phyloP scores from a whole-genome alignment of 169 alveolate species.

The Plasmodium sp. region DNA sequence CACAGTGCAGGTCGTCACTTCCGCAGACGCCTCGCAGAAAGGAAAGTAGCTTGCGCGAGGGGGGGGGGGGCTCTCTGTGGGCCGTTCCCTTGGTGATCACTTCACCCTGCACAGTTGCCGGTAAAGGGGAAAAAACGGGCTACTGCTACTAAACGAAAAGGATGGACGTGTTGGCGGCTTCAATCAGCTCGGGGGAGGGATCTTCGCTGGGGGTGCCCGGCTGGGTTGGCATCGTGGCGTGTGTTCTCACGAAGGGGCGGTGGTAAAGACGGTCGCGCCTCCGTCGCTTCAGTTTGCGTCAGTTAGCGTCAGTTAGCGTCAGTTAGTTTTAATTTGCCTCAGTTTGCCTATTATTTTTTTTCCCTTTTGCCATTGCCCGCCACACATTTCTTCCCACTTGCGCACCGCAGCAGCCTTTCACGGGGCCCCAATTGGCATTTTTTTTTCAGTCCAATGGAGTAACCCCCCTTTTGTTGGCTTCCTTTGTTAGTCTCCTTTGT shows the following conservation, averaged over 20 bases:
- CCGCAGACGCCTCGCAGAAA: background rate
- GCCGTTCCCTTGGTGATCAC: background rate
- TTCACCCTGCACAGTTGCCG: background rate
- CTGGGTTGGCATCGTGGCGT: background rate
- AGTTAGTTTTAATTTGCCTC: background rate
- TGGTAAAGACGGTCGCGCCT: background rate
- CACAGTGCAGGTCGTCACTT: background rate
- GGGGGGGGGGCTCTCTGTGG: background rate
- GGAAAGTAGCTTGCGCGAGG: background rate
- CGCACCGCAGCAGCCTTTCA: background rate
- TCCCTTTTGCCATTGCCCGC: background rate
- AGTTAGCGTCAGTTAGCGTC: background rate
- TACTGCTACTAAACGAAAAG: background rate
- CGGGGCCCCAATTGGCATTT: background rate
- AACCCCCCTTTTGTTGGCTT: background rate
- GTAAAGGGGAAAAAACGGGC: background rate
- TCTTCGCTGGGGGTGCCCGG: background rate
- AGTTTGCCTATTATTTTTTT: background rate
- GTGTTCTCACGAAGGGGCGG: background rate
- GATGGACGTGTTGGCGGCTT: background rate
- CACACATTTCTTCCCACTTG: background rate
- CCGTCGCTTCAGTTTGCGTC: background rate
- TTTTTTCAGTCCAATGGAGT: background rate
- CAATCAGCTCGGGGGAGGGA: background rate
- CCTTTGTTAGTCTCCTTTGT: no score